Conservation (phyloP, 192 early-diverging fungal genomes). For the Funneliformis geosporum region DNA sequence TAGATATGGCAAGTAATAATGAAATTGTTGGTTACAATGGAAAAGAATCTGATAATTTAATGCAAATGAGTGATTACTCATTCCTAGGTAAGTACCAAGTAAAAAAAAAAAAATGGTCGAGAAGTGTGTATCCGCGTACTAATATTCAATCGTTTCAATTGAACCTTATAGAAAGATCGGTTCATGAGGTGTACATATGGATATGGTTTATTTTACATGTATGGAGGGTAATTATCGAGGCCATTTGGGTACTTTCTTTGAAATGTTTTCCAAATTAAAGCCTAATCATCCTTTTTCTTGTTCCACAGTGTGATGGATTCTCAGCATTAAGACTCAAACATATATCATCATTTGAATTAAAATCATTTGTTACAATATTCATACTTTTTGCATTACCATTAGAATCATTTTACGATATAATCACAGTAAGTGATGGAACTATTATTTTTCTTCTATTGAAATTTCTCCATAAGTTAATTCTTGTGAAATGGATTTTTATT, state of each 20-base stretch:
- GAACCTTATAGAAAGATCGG: constrained; percentile 4
- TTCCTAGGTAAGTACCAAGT: neutral
- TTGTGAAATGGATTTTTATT: neutral
- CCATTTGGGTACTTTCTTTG: neutral
- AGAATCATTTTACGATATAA: constrained; percentile 1
- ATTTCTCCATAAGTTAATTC: neutral
- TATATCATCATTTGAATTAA: constrained; percentile 9
- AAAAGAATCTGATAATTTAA: neutral
- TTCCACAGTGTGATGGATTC: constrained; percentile 19
- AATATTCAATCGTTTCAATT: neutral
- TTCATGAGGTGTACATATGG: constrained; percentile 27
- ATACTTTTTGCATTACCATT: constrained; percentile 20
- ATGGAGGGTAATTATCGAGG: constrained; percentile 2
- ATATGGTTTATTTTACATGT: constrained; percentile 26
- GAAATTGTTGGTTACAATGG: neutral
- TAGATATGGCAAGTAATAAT: no score
- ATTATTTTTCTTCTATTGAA: neutral
- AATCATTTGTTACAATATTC: constrained; percentile 20
- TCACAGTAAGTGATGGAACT: neutral
- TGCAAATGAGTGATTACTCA: neutral
- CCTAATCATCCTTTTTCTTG: neutral
- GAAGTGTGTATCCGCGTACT: neutral
- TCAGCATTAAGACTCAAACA: neutral
- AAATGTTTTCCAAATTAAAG: neutral
- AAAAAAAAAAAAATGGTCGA: no score